Conservation (phyloP, 2,329 filamentous ascomycete species). For the Colletotrichum sp. region DNA sequence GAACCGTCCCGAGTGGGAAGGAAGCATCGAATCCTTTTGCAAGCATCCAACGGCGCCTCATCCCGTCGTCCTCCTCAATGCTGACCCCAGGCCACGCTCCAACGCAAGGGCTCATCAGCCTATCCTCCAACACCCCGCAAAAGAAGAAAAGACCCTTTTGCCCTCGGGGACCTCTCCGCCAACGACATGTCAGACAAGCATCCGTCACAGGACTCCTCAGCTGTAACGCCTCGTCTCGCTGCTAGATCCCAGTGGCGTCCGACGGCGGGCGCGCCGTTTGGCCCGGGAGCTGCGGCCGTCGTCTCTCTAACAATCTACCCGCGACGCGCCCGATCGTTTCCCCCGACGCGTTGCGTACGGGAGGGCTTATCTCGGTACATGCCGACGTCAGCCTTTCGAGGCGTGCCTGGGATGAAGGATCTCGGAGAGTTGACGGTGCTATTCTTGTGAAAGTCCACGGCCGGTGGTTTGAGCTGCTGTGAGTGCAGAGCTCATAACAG, state of each 20-base stretch:
- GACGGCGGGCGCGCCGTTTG: background rate
- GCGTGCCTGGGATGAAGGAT: background rate
- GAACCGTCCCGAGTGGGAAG: background rate
- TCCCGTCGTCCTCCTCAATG: background rate
- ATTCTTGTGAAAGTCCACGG: background rate
- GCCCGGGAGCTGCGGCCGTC: background rate
- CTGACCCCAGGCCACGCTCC: background rate
- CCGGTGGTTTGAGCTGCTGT: background rate
- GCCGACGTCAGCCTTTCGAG: background rate
- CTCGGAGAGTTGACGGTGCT: background rate
- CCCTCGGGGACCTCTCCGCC: background rate
- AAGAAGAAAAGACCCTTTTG: background rate
- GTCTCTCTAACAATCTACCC: background rate
- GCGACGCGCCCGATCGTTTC: background rate
- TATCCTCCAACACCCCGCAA: background rate
- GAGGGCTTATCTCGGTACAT: background rate
- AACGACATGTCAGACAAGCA: background rate
- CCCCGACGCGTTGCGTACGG: background rate
- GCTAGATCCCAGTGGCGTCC: background rate
- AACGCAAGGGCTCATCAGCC: background rate
- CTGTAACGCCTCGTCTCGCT: background rate
- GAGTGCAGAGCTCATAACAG: background rate
- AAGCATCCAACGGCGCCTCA: background rate
- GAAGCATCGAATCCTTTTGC: background rate
- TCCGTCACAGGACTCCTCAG: background rate